Percentiles rank a stretch among this genome's conserved stretches.
phyloP scores from a whole-genome alignment of 2,329 filamentous ascomycete genomes.

The Arthrobotrys sphaeroides region DNA sequence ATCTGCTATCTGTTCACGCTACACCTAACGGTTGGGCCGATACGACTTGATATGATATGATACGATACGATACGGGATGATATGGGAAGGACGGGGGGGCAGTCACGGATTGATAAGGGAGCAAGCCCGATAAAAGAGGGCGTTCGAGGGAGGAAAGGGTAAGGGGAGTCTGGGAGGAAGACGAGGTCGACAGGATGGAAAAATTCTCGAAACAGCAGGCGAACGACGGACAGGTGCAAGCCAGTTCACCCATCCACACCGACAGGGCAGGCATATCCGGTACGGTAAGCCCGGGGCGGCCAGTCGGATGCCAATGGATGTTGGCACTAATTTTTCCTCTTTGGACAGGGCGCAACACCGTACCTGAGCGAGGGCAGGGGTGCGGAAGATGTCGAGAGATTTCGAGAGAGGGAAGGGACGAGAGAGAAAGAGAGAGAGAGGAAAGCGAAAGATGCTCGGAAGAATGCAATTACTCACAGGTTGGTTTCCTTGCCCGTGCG shows the following conservation, averaged over 20 bases:
- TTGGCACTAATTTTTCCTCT: conserved; percentile 6
- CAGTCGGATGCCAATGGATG: conserved; percentile 47
- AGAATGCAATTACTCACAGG: conserved; percentile 64
- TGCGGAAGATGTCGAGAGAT: not conserved
- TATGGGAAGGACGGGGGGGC: conserved; percentile 26
- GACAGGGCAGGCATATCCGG: conserved; percentile 49
- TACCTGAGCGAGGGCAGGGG: conserved; percentile 48
- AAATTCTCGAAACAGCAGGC: conserved; percentile 50
- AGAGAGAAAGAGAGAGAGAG: conserved; percentile 57
- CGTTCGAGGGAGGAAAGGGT: conserved; percentile 21
- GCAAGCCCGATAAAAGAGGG: conserved; percentile 37
- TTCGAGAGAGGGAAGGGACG: conserved; percentile 53
- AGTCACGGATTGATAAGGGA: conserved; percentile 38
- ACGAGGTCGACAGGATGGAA: conserved; percentile 39
- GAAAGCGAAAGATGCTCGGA: conserved; percentile 21
- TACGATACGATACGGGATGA: conserved; percentile 39
- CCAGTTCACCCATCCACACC: conserved; percentile 33
- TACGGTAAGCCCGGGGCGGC: conserved; percentile 43
- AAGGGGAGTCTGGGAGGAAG: conserved; percentile 16
- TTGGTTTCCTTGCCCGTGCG: conserved; percentile 70
- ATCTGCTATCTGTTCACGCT: conserved; percentile 40
- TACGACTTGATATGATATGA: conserved; percentile 13
- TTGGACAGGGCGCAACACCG: conserved; percentile 46
- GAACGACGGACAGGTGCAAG: conserved; percentile 37
- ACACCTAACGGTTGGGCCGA: conserved; percentile 22